Evolutionary conservation across 2,329 filamentous ascomycete genomes (phyloP).

Genomic region (Rugonectria rugulosa): DNA sequence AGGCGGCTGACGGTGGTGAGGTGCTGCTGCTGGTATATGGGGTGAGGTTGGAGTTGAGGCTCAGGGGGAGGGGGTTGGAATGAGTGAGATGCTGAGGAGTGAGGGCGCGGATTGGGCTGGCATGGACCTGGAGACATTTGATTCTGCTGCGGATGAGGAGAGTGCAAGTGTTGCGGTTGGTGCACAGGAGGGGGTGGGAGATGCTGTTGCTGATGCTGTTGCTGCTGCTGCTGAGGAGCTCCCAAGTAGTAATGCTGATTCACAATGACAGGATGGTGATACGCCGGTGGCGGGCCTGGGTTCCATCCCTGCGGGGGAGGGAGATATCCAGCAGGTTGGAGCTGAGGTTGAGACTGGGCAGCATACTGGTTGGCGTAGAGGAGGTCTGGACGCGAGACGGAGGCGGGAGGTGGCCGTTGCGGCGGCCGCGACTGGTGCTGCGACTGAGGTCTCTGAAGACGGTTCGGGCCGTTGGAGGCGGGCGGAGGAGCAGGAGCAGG

Average conservation of each 20-base stretch:
- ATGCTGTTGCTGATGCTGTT: constrained; percentile 14
- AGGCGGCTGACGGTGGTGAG: constrained; percentile 43
- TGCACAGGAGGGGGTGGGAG: neutral
- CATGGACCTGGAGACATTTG: constrained; percentile 6
- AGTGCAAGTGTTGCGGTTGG: constrained; percentile 5
- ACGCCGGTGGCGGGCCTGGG: constrained; percentile 19
- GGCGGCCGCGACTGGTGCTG: constrained; percentile 19
- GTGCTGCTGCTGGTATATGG: constrained; percentile 14
- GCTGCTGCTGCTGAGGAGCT: neutral
- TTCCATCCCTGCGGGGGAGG: constrained; percentile 34
- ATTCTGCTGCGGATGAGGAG: neutral
- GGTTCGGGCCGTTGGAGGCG: neutral
- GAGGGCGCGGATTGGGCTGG: neutral
- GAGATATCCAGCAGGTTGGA: constrained; percentile 34
- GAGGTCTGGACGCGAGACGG: constrained; percentile 17
- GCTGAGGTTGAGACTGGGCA: constrained; percentile 33
- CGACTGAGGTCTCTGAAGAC: constrained; percentile 3
- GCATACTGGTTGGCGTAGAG: constrained; percentile 33
- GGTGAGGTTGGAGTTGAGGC: constrained; percentile 9
- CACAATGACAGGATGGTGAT: constrained; percentile 54
- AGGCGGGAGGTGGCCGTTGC: constrained; percentile 5
- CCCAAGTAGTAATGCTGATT: constrained; percentile 61
- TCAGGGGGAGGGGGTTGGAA: neutral
- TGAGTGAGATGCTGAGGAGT: neutral
- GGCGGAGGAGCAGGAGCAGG: neutral